phyloP scores from a whole-genome alignment of 768 basidiomycete genomes.

The Pleurotus tuber-regium region DNA sequence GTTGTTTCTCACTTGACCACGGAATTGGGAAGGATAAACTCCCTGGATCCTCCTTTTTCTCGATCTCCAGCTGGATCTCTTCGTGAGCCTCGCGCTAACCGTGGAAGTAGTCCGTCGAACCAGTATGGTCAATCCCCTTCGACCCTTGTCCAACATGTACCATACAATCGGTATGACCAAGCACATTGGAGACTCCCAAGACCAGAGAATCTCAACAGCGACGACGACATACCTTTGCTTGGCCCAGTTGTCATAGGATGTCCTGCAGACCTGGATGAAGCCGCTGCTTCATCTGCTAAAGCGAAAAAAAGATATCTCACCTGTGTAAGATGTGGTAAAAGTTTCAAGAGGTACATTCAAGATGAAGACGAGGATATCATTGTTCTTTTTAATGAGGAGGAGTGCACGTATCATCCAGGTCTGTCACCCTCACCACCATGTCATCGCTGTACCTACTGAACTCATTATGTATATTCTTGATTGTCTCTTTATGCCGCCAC shows the following conservation, averaged over 20 bases:
- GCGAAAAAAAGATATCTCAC: neutral
- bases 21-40: no score
- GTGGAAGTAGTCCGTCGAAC: no score
- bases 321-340: neutral
- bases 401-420: neutral
- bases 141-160: no score
- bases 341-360: neutral
- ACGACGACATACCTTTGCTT: neutral
- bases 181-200: neutral
- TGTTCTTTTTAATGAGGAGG: neutral
- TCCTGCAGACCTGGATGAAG: neutral
- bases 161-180: no score
- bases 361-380: neutral
- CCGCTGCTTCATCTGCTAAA: neutral
- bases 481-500: neutral
- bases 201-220: neutral
- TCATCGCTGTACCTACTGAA: no score
- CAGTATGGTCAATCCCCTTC: no score
- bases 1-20: no score
- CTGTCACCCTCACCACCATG: no score
- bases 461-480: neutral
- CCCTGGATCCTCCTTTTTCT: no score
- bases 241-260: neutral
- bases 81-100: no score
- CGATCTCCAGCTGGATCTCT: no score